phyloP scores from a whole-genome alignment of 805 yeast genomes.

The Hemisphaericaspora nanyangensis region DNA sequence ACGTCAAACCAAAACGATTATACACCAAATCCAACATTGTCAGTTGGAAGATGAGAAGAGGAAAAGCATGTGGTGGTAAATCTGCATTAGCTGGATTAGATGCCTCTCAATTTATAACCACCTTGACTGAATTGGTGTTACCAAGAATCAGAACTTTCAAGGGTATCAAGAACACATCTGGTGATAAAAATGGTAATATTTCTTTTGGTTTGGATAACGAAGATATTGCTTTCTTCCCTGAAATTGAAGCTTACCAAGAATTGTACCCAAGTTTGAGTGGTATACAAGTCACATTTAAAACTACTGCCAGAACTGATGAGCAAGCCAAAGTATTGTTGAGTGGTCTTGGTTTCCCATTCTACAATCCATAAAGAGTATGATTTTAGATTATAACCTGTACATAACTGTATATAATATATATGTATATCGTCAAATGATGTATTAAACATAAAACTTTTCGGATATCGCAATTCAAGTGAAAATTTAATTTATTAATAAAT shows the following conservation, averaged over 20 bases:
- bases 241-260: constrained; percentile 85
- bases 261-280: constrained; percentile 86
- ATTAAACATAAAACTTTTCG: too few relatives aligned
- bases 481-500: too few relatives aligned
- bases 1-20: constrained; percentile 70
- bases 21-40: constrained; percentile 78
- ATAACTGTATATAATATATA: constrained; percentile 4
- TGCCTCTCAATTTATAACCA: constrained; percentile 79
- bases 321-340: constrained; percentile 85
- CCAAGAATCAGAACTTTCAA: constrained; percentile 87
- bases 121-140: constrained; percentile 86
- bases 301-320: constrained; percentile 84
- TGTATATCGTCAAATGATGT: background rate
- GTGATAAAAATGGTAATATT: constrained; percentile 83
- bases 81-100: constrained; percentile 72
- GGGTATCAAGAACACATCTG: constrained; percentile 73
- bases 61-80: constrained; percentile 89
- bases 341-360: constrained; percentile 78
- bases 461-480: too few relatives aligned
- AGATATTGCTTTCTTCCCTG: constrained; percentile 84
- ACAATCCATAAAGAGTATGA: constrained; percentile 14
- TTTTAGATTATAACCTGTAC: constrained; percentile 1
- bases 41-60: constrained; percentile 81
- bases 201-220: constrained; percentile 79
- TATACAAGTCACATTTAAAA: constrained; percentile 77